Conservation (phyloP, 78 protist species). For the Anaeramoeba flamelloides region DNA sequence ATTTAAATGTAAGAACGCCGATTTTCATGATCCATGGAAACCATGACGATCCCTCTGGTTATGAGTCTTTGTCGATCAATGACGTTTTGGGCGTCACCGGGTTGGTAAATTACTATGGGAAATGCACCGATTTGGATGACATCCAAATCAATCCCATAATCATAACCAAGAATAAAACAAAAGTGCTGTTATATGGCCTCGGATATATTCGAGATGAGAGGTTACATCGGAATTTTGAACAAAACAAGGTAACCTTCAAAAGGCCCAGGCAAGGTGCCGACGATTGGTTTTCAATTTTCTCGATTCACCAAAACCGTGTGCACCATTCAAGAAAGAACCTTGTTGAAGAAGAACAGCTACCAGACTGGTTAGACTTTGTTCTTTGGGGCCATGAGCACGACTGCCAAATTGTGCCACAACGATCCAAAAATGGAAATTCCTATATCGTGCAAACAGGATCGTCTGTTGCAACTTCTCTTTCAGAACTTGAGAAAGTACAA, state of each 20-base stretch:
- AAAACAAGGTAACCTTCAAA: neutral
- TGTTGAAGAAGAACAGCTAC: neutral
- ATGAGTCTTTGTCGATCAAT: neutral
- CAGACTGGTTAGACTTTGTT: neutral
- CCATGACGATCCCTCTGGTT: constrained; percentile 1
- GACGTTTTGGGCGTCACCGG: neutral
- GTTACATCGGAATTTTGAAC: neutral
- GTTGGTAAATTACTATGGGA: neutral
- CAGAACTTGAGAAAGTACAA: neutral
- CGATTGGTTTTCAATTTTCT: neutral
- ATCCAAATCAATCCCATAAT: neutral
- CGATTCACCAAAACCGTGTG: neutral
- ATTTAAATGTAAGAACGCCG: neutral
- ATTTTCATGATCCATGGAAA: neutral
- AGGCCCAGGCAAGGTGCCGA: neutral
- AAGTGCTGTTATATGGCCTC: neutral
- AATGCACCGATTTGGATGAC: neutral
- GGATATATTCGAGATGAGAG: neutral
- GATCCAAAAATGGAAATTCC: neutral
- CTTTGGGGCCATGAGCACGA: constrained; percentile 5
- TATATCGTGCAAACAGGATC: neutral
- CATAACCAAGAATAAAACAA: neutral
- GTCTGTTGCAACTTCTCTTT: neutral
- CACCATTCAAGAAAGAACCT: neutral
- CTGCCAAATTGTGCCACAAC: neutral